Evolutionary conservation across 768 basidiomycete species (phyloP).

Genomic region (Dioszegia hungarica): DNA sequence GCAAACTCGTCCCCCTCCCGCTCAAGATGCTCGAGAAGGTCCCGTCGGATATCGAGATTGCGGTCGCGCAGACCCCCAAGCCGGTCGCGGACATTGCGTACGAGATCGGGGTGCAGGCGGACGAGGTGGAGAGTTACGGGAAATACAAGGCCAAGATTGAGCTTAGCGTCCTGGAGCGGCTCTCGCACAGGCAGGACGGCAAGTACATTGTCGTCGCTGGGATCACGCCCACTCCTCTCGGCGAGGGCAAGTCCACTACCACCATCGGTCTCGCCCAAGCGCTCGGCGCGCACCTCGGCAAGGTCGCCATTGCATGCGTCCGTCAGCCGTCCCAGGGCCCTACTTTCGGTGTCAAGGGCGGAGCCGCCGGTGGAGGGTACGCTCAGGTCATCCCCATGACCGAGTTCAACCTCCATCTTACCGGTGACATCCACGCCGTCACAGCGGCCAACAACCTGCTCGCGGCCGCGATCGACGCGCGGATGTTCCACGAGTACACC

Average conservation of each 20-base stretch:
- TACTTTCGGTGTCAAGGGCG: slow-evolving; percentile 98
- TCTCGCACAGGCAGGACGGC: slow-evolving; percentile 78
- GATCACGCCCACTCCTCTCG: slow-evolving; percentile 92
- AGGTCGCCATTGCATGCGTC: slow-evolving; percentile 91
- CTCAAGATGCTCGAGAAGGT: slow-evolving; percentile 78
- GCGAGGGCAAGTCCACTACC: slow-evolving; percentile 97
- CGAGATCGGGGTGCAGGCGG: slow-evolving; percentile 78
- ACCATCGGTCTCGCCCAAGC: slow-evolving; percentile 96
- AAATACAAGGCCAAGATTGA: slow-evolving; percentile 97
- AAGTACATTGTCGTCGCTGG: slow-evolving; percentile 96
- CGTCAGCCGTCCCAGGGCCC: slow-evolving; percentile 98
- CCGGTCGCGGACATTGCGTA: slow-evolving; percentile 73
- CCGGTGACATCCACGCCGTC: slow-evolving; percentile 93
- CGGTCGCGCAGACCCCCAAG: slow-evolving; percentile 90
- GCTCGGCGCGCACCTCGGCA: slow-evolving; percentile 85
- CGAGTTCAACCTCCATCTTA: slow-evolving; percentile 78
- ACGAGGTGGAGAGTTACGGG: slow-evolving; percentile 90
- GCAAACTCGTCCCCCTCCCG: slow-evolving; percentile 71
- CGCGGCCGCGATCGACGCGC: slow-evolving; percentile 91
- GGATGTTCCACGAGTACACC: slow-evolving; percentile 96
- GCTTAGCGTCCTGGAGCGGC: slow-evolving; percentile 74
- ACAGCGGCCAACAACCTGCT: slow-evolving; percentile 96
- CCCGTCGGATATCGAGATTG: slow-evolving; percentile 90
- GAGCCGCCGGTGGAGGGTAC: slow-evolving; percentile 96
- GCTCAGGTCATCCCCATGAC: slow-evolving; percentile 99